Conservation (phyloP, 345 rosid species). For the Toxicodendron radicans region DNA sequence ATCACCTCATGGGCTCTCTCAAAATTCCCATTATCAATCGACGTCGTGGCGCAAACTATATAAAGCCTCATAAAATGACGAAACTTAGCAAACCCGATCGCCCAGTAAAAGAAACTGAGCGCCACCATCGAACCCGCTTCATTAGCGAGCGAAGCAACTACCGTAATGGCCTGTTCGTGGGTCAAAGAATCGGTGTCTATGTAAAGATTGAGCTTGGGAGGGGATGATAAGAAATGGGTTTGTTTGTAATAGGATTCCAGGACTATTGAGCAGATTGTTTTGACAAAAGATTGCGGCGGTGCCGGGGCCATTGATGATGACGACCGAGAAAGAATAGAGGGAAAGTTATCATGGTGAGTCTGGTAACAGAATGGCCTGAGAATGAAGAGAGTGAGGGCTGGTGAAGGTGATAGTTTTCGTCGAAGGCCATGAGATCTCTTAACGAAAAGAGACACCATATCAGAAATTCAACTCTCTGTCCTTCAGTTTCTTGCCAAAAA, state of each 20-base stretch:
- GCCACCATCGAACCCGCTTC: slow-evolving; percentile 90
- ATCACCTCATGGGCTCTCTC: slow-evolving; percentile 71
- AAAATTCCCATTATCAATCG: slow-evolving; percentile 55
- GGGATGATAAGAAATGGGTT: slow-evolving; percentile 32
- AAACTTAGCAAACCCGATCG: slow-evolving; percentile 50
- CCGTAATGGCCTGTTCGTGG: slow-evolving; percentile 69
- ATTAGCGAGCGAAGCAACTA: slow-evolving; percentile 69
- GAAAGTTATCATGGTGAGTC: slow-evolving; percentile 3
- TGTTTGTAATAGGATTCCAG: slow-evolving; percentile 50
- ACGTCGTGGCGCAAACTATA: slow-evolving; percentile 57
- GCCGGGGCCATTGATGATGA: slow-evolving; percentile 14
- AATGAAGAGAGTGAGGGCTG: slow-evolving; percentile 6
- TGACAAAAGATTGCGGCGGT: slow-evolving; percentile 45
- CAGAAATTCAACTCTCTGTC: not conserved
- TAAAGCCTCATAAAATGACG: slow-evolving; percentile 81
- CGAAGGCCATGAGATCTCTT: slow-evolving; percentile 33
- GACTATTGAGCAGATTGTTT: slow-evolving; percentile 55
- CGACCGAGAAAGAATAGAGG: slow-evolving; percentile 11
- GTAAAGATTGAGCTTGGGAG: slow-evolving; percentile 42
- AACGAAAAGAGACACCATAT: slow-evolving; percentile 35
- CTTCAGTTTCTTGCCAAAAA: too few relatives aligned
- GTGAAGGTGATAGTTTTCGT: slow-evolving; percentile 19
- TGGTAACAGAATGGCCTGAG: slow-evolving; percentile 25
- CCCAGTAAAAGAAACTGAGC: slow-evolving; percentile 77
- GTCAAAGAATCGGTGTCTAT: slow-evolving; percentile 50